phyloP scores from a whole-genome alignment of 352 stramenopile genomes.

The Globisporangium orthogonon region DNA sequence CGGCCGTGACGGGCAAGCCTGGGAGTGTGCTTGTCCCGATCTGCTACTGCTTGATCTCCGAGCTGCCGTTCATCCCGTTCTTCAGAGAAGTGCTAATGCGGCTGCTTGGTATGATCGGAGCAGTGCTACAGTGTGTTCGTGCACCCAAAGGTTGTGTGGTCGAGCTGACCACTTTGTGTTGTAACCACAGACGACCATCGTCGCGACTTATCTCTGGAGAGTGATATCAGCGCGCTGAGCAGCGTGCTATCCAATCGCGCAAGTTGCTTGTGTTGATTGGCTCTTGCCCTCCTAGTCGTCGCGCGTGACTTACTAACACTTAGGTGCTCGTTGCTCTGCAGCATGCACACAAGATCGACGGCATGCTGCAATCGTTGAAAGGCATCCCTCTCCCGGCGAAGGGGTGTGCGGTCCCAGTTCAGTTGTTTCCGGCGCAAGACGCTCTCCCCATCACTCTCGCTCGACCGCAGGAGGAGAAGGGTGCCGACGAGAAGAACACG shows the following conservation, averaged over 20 bases:
- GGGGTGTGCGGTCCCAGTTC: conserved; percentile 10
- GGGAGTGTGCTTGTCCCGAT: conserved; percentile 21
- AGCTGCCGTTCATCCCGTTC: conserved; percentile 36
- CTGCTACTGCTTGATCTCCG: conserved; percentile 47
- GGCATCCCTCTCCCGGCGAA: conserved; percentile 14
- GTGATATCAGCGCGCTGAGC: conserved; percentile 10
- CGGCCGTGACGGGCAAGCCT: conserved; percentile 1
- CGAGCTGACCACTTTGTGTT: not conserved
- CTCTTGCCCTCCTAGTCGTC: not conserved
- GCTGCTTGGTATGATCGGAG: conserved; percentile 19
- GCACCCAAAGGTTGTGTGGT: not conserved
- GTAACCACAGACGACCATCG: conserved; percentile 7
- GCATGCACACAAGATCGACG: conserved; percentile 33
- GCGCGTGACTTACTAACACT: not conserved
- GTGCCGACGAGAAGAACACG: conserved; percentile 27
- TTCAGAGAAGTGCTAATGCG: conserved; percentile 26
- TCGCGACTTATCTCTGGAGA: conserved; percentile 2
- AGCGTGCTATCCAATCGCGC: conserved; percentile 44
- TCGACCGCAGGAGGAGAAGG: conserved; percentile 25
- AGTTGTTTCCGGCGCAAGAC: conserved; percentile 16
- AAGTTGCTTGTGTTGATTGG: not conserved
- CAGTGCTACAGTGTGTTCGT: not conserved
- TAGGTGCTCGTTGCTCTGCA: conserved; percentile 7
- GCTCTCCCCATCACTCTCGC: conserved; percentile 16
- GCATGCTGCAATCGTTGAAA: conserved; percentile 22